These are phyloP conservation scores for Draba incana DNA, from an alignment of 345 rosid genomes.

Conservation along the genomic window DNA sequence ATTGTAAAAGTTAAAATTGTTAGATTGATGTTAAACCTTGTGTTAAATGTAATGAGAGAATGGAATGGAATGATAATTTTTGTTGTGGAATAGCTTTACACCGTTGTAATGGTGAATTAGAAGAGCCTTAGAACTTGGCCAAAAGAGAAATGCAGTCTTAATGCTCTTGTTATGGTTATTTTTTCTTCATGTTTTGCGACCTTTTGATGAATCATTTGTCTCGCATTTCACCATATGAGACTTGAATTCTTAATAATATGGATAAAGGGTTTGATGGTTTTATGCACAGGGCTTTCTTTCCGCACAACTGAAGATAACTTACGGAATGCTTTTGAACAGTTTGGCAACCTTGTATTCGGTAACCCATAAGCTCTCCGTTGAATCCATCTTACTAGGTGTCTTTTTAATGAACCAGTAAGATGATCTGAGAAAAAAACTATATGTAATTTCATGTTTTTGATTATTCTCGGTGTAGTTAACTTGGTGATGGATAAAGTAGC, in stretches of 20 bases:
- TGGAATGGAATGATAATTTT: no score
- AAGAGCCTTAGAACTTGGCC: background rate
- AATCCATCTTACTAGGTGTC: background rate
- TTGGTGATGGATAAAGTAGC: conserved; percentile 83
- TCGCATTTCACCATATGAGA: conserved; percentile 1
- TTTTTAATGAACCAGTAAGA: background rate
- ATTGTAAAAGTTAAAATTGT: no score
- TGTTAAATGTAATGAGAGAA: no score
- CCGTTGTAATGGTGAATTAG: background rate
- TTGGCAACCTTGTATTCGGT: conserved; percentile 70
- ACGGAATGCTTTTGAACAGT: conserved; percentile 66
- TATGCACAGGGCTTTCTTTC: conserved; percentile 69
- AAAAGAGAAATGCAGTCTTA: background rate
- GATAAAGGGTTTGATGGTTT: background rate
- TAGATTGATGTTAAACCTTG: no score
- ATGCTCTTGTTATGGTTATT: background rate
- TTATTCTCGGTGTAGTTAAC: conserved; percentile 48
- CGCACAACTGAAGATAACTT: conserved; percentile 76
- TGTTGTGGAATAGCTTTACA: no score
- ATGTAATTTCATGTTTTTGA: conserved; percentile 6
- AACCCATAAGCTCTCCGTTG: conserved; percentile 23
- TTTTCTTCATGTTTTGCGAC: background rate
- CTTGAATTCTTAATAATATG: background rate
- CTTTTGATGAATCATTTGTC: background rate
- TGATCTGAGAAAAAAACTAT: background rate